Base-by-base conservation (phyloP, 768 basidiomycete genomes). In the Russula dissimulans region DNA sequence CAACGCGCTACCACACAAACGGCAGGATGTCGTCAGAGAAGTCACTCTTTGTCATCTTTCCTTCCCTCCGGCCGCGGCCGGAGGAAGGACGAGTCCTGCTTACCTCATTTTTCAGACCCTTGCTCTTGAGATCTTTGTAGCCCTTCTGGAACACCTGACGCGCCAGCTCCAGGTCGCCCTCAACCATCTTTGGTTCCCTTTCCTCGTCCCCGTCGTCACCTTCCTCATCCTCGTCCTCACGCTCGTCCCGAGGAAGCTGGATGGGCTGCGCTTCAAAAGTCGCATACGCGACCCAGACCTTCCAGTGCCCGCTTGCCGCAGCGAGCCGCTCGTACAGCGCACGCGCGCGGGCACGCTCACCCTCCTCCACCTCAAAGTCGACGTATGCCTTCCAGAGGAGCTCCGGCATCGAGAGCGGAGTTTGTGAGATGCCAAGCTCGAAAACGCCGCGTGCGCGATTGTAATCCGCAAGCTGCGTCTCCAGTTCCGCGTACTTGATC, bases 241-340 rank as follows among this genome's bases (percentile, higher is more conserved):
- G 78, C 66, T 79, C 75, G 4, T 80, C 83, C 22, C 86, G 76
- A 10, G 81, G 80, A 5, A 86, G 66, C 5, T 84, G 84, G 46
- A 89, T 86, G 6, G 83, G 76, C 67, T 87, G 87, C 5, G 84
- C 87, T 73, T 98, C 95, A 67, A 97, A 97, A 66, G 88, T 79
- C 0, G 95, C 95, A 71, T 87, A 98, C 55, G 93, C 86, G 57
- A 97, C 91, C 93, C 94, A 98, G 18, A 95, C 93, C 74, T 97
- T 97, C 74, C 93, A 89, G 70, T 98, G 95, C 4, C 91, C 91
- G 64, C 92, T 95, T 51, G 89, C 77, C 36, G 81, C 74, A 50
- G 97, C 78, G 18, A 97, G 80, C 18, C 94, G 83, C 74, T 97
- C 95, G 70, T 97, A 97, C 43, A 98, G 70, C 6, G 79, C 78